Evolutionary conservation across 73 alveolate species (phyloP).

Genomic region (Paramecium tetraurelia): DNA sequence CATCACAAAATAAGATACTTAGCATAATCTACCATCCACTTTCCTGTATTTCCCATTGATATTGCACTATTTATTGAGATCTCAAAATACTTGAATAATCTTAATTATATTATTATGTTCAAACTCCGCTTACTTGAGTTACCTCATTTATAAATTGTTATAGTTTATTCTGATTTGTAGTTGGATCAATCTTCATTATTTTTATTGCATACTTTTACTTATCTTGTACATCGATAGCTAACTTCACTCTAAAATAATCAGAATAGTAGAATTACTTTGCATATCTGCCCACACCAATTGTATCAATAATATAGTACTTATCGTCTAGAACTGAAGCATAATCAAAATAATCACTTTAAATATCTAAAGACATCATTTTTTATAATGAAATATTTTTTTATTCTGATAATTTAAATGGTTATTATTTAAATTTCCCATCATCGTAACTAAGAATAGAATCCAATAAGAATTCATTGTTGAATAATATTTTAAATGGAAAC

Average conservation of each 20-base stretch:
- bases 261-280: neutral
- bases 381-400: neutral
- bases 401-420: neutral
- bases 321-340: constrained; percentile 39
- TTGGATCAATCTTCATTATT: constrained; percentile 38
- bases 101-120: constrained; percentile 20
- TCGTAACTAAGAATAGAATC: neutral
- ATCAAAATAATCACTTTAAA: constrained; percentile 42
- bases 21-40: constrained; percentile 22
- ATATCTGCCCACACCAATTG: constrained; percentile 37
- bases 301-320: neutral
- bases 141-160: constrained; percentile 27
- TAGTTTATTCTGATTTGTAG: neutral
- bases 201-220: constrained; percentile 28
- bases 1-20: constrained; percentile 39
- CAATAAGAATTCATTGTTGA: neutral
- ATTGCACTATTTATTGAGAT: neutral
- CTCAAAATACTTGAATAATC: neutral
- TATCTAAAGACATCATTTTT: constrained; percentile 38
- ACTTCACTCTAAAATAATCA: neutral
- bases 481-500: neutral
- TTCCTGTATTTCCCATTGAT: constrained; percentile 17
- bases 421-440: neutral
- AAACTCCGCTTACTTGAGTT: neutral
- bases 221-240: constrained; percentile 1